phyloP scores from a whole-genome alignment of 2,329 filamentous ascomycete species.

The Colletotrichum shisoi region DNA sequence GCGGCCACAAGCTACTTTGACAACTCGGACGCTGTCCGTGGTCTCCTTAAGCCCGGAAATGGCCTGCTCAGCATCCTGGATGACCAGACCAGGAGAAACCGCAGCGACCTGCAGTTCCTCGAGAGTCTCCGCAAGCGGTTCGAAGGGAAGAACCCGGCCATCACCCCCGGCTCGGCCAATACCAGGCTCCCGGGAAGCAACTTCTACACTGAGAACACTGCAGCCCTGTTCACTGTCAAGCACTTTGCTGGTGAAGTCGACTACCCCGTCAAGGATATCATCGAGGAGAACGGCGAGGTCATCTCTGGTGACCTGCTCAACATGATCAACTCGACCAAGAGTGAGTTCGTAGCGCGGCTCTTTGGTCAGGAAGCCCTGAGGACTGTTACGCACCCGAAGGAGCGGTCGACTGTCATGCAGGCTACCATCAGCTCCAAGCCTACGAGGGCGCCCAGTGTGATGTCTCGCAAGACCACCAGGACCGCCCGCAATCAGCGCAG shows the following conservation, averaged over 20 bases:
- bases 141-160: conserved; percentile 91
- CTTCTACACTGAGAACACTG: conserved; percentile 82
- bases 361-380: conserved; percentile 97
- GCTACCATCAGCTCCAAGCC: conserved; percentile 96
- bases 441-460: conserved; percentile 89
- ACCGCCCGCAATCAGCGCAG: conserved; percentile 44
- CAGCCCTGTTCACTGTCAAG: conserved; percentile 85
- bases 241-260: conserved; percentile 98
- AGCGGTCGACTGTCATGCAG: conserved; percentile 90
- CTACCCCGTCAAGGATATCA: conserved; percentile 83
- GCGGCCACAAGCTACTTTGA: conserved; percentile 96
- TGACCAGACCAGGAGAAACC: conserved; percentile 89
- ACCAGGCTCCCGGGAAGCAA: conserved; percentile 86
- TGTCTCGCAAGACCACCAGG: conserved; percentile 74
- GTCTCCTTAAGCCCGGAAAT: conserved; percentile 89
- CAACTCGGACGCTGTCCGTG: conserved; percentile 92
- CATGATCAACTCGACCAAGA: conserved; percentile 86
- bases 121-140: conserved; percentile 93
- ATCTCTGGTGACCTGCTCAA: conserved; percentile 97
- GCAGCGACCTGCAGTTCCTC: conserved; percentile 86
- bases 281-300: conserved; percentile 95
- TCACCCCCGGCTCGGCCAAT: conserved; percentile 77
- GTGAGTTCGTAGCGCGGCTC: conserved; percentile 84
- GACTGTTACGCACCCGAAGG: conserved; percentile 90
- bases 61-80: conserved; percentile 93